Percentiles rank a stretch among this genome's conserved stretches.
Conservation (phyloP, 768 basidiomycete genomes). For the Cystobasidium tubakii region DNA sequence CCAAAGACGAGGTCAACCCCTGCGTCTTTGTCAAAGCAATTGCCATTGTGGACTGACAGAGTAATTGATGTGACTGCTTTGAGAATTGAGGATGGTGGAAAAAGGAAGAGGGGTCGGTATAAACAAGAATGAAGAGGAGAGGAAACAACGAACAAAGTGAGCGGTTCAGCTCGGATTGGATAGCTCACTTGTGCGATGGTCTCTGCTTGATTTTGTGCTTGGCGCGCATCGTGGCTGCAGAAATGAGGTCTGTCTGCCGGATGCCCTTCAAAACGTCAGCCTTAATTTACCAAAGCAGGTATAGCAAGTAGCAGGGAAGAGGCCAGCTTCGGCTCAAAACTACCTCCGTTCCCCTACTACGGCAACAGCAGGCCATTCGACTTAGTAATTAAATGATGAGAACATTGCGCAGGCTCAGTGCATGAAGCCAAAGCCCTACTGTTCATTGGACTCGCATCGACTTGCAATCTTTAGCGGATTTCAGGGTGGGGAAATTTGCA, state of each 20-base stretch:
- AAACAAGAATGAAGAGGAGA: neutral
- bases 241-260: neutral
- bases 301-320: neutral
- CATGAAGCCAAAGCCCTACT: too few relatives aligned
- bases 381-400: too few relatives aligned
- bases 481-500: too few relatives aligned
- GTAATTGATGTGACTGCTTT: too few relatives aligned
- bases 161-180: neutral
- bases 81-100: too few relatives aligned
- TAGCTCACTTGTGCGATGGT: neutral
- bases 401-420: too few relatives aligned
- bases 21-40: constrained; percentile 2
- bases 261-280: neutral
- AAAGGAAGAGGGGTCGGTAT: too few relatives aligned
- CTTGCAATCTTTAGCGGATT: too few relatives aligned
- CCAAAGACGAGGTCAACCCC: constrained; percentile 35
- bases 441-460: too few relatives aligned
- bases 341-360: too few relatives aligned
- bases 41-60: neutral
- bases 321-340: neutral
- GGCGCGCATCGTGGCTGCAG: neutral
- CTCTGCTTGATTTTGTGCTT: neutral
- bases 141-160: neutral
- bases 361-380: too few relatives aligned
- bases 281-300: neutral